These are phyloP conservation scores for Licmophora abbreviata DNA, from an alignment of 108 stramenopile species.

Conservation along the genomic window DNA sequence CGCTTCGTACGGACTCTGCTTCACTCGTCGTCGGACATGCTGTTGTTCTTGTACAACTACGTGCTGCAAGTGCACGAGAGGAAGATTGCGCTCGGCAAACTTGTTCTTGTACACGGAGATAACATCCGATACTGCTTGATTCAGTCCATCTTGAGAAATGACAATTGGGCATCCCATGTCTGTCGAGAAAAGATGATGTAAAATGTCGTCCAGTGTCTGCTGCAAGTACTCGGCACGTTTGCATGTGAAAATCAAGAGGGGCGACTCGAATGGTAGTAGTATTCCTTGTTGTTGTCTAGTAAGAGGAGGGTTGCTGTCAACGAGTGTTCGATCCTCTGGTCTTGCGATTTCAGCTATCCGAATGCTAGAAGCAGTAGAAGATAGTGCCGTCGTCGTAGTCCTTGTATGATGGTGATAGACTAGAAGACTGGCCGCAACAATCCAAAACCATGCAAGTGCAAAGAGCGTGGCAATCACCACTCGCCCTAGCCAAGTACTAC, in stretches of 20 bases:
- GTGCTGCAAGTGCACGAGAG: conserved; percentile 51
- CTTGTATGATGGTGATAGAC: too few relatives aligned
- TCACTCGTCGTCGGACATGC: conserved; percentile 8
- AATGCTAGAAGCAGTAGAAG: too few relatives aligned
- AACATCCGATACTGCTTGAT: conserved; percentile 31
- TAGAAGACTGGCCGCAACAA: too few relatives aligned
- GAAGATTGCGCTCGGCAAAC: conserved; percentile 40
- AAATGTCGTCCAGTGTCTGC: conserved; percentile 48
- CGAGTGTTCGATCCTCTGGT: too few relatives aligned
- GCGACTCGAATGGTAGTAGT: conserved; percentile 36
- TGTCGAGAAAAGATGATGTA: conserved; percentile 33
- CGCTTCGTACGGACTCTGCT: conserved; percentile 42
- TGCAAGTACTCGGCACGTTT: conserved; percentile 69
- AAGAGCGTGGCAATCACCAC: too few relatives aligned
- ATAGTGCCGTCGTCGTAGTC: too few relatives aligned
- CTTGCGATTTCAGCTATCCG: too few relatives aligned
- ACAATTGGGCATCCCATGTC: conserved; percentile 58
- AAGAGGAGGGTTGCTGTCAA: too few relatives aligned
- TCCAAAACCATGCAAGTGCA: too few relatives aligned
- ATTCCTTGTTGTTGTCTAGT: background rate
- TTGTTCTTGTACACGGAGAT: conserved; percentile 30
- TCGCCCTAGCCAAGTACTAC: too few relatives aligned
- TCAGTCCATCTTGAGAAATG: conserved; percentile 77
- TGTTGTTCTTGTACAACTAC: conserved; percentile 10
- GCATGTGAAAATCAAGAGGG: conserved; percentile 73